A percentile compares a stretch with the other conserved stretches of the same genome.
phyloP scores from a whole-genome alignment of 73 alveolate genomes.

The Blepharisma stoltei region DNA sequence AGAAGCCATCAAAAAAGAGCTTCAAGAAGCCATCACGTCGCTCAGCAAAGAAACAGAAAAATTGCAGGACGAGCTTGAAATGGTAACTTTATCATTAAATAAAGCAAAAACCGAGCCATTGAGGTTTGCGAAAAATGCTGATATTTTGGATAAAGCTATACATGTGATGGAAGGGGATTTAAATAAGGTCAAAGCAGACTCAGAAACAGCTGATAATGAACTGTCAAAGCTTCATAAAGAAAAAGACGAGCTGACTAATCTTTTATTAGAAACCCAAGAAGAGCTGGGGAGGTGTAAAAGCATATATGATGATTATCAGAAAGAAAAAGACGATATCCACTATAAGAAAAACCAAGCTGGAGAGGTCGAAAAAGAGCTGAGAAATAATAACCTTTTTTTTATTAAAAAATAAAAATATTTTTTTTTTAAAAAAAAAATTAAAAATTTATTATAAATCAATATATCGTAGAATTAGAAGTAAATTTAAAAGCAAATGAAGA shows the following conservation, averaged over 20 bases:
- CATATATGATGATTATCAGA: constrained; percentile 40
- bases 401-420: too few relatives aligned
- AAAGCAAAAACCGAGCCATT: constrained; percentile 73
- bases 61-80: constrained; percentile 49
- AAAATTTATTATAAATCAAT: too few relatives aligned
- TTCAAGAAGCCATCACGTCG: constrained; percentile 40
- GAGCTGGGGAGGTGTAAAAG: constrained; percentile 44
- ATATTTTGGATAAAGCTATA: constrained; percentile 62
- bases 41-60: constrained; percentile 58
- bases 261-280: constrained; percentile 24
- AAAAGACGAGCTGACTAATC: constrained; percentile 33
- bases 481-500: constrained; percentile 44
- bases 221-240: constrained; percentile 37
- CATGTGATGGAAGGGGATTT: constrained; percentile 50
- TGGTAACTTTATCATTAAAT: constrained; percentile 47
- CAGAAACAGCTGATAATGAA: constrained; percentile 40
- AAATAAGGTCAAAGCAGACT: constrained; percentile 48
- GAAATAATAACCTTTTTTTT: too few relatives aligned
- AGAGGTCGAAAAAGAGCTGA: constrained; percentile 48
- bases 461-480: constrained; percentile 39
- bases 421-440: too few relatives aligned
- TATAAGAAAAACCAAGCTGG: constrained; percentile 43
- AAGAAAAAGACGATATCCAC: constrained; percentile 43
- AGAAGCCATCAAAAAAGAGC: constrained; percentile 32
- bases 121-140: constrained; percentile 65